Conservation (phyloP, 2,329 filamentous ascomycete species). For the Ophiostoma montium region DNA sequence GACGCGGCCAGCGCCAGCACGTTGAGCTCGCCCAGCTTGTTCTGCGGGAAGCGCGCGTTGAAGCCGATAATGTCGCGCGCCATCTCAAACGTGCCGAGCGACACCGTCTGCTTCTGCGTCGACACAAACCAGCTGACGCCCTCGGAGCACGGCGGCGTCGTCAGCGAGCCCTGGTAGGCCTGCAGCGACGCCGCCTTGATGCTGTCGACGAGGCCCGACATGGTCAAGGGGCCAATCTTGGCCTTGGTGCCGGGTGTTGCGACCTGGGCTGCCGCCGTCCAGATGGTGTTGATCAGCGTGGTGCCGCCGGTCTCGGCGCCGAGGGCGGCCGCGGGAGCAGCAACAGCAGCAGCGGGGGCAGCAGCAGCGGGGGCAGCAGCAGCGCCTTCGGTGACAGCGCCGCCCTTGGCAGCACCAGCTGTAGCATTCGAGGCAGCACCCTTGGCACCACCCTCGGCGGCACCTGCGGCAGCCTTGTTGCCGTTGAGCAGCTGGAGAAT, state of each 20-base stretch:
- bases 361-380: conserved; percentile 22
- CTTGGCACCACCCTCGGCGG: background rate
- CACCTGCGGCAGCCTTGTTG: conserved; percentile 24
- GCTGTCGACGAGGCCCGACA: conserved; percentile 27
- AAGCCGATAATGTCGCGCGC: conserved; percentile 31
- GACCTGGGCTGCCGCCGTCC: conserved; percentile 27
- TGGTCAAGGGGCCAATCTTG: conserved; percentile 26
- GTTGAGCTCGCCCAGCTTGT: conserved; percentile 25
- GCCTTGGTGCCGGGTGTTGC: conserved; percentile 27
- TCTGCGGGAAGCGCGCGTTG: conserved; percentile 33
- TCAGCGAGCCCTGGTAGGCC: conserved; percentile 32
- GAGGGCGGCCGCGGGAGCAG: background rate
- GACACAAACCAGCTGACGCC: conserved; percentile 33
- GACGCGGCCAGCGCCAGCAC: conserved; percentile 11
- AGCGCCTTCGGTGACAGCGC: background rate
- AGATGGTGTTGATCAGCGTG: conserved; percentile 31
- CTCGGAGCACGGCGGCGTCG: conserved; percentile 35
- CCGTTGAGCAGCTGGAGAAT: conserved; percentile 15
- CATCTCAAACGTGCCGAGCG: conserved; percentile 23
- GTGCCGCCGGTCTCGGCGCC: conserved; percentile 18
- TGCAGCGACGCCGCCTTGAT: conserved; percentile 26
- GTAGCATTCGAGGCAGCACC: background rate
- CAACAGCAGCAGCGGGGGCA: conserved; percentile 21
- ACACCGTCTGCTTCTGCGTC: conserved; percentile 26
- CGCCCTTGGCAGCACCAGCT: conserved; percentile 21